Base-by-base conservation (phyloP, 176 grass and related monocot genomes). In the Pontederia paniculata region DNA sequence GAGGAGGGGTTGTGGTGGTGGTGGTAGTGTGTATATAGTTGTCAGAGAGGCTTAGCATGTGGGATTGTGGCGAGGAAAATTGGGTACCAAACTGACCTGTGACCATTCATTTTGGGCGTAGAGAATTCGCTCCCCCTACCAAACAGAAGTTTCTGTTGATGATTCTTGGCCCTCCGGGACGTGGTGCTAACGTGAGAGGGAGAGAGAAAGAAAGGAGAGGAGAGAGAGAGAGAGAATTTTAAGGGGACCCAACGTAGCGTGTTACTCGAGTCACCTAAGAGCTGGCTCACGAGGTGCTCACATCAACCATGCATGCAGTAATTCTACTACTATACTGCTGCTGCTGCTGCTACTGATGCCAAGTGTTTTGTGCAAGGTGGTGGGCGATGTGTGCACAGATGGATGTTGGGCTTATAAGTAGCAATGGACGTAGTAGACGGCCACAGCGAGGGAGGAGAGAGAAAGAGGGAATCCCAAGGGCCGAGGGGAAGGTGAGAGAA, bases 401-500 rank as follows among this genome's bases (percentile, higher is more conserved):
- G 25, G 53, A 55, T 21, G 18, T 42, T 4, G 37, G 9, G 57
- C 1, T 10, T 43, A 19, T n/a, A 25, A 31, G 61, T 37, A 17
- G 61, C n/a, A 6, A 15, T 10, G 37, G 58, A 1, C 4, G 19
- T 15, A 43, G n/a, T 12, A 21, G n/a, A 9, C 3, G 17, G 50
- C 10, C 10, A 19, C 17, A 21, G 50, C 4, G 45, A 10, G 48
- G 44, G 8, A 16, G 48, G 21, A 21, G 23, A 17, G 17, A 11
- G 49, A 17, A 7, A 42, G 23, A 3, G 22, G 60, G 49, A 67
- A 54, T 54, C 64, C 50, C 21, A 45, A 64, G 21, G 61, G n/a
- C n/a, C n/a, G n/a, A 0, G 9, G 44, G 43, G 57, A n/a, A 62
- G 11, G 64, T 50, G 31, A 42, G 48, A 54, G 49, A 54, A 52